Evolutionary conservation across 2,329 filamentous ascomycete genomes (phyloP), one percentile per base, ranked within the genome.

Genomic region (Thelonectria discophora): DNA sequence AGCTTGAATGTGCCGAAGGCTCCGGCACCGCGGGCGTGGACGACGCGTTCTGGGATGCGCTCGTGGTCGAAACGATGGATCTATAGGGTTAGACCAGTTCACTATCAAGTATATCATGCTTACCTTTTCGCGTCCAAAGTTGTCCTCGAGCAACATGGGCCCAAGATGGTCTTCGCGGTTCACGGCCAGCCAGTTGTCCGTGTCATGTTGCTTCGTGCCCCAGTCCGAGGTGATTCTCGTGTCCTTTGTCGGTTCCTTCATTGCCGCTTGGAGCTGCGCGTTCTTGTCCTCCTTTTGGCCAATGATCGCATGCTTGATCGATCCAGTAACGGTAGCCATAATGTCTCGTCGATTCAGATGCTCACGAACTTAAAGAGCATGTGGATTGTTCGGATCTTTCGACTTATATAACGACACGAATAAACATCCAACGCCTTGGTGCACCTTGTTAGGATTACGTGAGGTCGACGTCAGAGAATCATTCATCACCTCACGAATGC

Each of bases 181-280:
- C 5, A 89, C 82, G 54, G 85, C 87, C 55, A 96, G 80, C 92
- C 91, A 95, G 73, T 93, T 84, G 71, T 97, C 93, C 1, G 89
- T 89, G 69, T 90, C 90, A 43, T 81, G 79, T 70, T 93, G 84
- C 76, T 89, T 92, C 27, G 90, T 87, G 20, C 93, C 93, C 77
- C 84, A 92, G 71, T 97, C 92, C 50, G 89, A 90, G 0, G 92
- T 94, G 66, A 93, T 86, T 40, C 85, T 82, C 32, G 83, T 80
- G 39, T 86, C 82, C 51, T 84, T 77, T 46, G 84, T 78, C 2
- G 86, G 81, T 72, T 92, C 82, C 56, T 86, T 84, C 3, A 80
- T 90, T 63, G 88, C 79, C 42, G 78, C 77, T 24, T 81, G 75
- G 49, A 94, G 80, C 69, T 93, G 88, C 15, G 82, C 80, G 24